These are phyloP conservation scores for Sugiyamaella novakii DNA, from an alignment of 1,139 yeast genomes.

Conservation along the genomic window DNA sequence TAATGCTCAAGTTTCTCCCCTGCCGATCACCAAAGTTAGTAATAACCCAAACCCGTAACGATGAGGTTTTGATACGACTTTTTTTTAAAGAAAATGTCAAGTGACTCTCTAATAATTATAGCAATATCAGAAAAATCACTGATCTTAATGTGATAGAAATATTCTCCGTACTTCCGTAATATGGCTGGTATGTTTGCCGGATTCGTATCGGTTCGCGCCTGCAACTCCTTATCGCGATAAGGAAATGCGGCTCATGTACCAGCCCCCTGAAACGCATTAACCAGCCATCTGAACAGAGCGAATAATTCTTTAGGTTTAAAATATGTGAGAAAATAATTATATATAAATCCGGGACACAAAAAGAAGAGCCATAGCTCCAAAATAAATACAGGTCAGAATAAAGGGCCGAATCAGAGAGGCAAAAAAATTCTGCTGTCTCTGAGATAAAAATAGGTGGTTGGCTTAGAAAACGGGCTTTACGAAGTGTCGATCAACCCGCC, in stretches of 20 bases:
- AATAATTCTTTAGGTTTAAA: conserved; percentile 4
- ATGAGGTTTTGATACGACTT: no score
- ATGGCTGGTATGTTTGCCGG: no score
- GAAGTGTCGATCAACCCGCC: no score
- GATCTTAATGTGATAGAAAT: no score
- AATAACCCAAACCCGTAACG: background rate
- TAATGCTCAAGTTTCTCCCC: conserved; percentile 12
- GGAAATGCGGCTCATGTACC: conserved; percentile 2
- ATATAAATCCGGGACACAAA: conserved; percentile 1
- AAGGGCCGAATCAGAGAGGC: no score
- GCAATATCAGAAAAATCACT: no score
- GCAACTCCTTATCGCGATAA: conserved; percentile 16
- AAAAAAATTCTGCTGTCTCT: no score
- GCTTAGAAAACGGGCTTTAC: background rate
- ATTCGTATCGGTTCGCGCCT: no score
- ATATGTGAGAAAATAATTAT: background rate
- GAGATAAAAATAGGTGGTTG: conserved; percentile 4
- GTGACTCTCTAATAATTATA: no score
- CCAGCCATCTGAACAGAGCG: conserved; percentile 14
- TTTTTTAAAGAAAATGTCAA: no score
- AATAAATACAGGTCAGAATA: no score
- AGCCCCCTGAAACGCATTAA: conserved; percentile 13
- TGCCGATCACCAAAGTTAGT: conserved; percentile 3
- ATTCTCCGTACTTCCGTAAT: background rate
- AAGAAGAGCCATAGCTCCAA: no score